Percentiles rank a stretch among this genome's conserved stretches.
phyloP scores from a whole-genome alignment of 306 rosid species.

The Luffa aegyptiaca region DNA sequence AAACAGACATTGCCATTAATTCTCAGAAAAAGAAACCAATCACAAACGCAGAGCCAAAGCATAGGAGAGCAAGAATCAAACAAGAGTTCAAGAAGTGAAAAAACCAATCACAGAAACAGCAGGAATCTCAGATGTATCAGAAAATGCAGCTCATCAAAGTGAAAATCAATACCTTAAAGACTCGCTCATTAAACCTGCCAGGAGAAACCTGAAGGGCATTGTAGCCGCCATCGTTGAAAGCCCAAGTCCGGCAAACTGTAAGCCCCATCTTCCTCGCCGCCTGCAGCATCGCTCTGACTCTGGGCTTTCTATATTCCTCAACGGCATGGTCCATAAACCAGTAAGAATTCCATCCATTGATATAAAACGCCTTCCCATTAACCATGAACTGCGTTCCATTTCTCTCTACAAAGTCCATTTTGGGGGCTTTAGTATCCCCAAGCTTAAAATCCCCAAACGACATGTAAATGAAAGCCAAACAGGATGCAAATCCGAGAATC shows the following conservation, averaged over 20 bases:
- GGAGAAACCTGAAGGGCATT: constrained; percentile 91
- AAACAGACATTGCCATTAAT: not conserved
- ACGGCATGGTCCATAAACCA: constrained; percentile 86
- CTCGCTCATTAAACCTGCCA: constrained; percentile 69
- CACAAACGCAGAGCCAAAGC: not conserved
- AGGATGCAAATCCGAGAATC: constrained; percentile 59
- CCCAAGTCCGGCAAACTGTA: constrained; percentile 97
- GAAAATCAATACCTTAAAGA: constrained; percentile 49
- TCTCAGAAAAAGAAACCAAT: not conserved
- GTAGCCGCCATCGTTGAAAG: constrained; percentile 81
- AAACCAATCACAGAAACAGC: not conserved
- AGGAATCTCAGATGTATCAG: not conserved
- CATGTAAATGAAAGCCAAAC: constrained; percentile 59
- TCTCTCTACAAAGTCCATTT: constrained; percentile 61
- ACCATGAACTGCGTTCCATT: constrained; percentile 63
- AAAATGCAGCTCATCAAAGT: constrained; percentile 1
- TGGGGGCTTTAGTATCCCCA: constrained; percentile 19
- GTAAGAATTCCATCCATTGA: constrained; percentile 96
- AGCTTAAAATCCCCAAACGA: constrained; percentile 55
- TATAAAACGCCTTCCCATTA: constrained; percentile 61
- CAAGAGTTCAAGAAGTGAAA: not conserved
- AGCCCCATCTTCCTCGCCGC: constrained; percentile 85
- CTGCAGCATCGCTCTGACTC: constrained; percentile 57
- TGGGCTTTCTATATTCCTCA: constrained; percentile 40
- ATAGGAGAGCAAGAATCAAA: not conserved